A percentile compares a stretch with the other conserved stretches of the same genome.
Conservation (phyloP, 176 grass and related monocot genomes). For the Oryza longistaminata region DNA sequence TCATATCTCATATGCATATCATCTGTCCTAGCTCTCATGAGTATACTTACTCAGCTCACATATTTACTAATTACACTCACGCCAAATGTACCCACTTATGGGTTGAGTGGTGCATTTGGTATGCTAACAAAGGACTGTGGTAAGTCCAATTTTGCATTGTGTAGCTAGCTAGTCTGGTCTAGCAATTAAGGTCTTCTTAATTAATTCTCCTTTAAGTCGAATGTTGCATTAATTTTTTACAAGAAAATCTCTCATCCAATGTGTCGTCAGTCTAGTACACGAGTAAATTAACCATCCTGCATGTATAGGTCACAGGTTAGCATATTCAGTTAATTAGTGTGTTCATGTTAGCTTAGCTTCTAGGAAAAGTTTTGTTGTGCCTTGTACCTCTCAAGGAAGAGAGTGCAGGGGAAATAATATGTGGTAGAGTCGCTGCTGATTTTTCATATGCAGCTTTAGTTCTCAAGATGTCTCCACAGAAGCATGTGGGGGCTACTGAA, state of each 20-base stretch:
- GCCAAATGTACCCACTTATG: conserved; percentile 16
- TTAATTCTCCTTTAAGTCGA: background rate
- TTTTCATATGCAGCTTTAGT: conserved; percentile 51
- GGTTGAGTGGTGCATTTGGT: conserved; percentile 36
- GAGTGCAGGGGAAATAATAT: conserved; percentile 25
- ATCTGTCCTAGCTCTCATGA: background rate
- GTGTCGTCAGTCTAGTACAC: conserved; percentile 4
- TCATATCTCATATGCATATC: conserved; percentile 26
- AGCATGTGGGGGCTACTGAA: conserved; percentile 12
- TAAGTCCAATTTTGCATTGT: conserved; percentile 37
- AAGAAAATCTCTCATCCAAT: background rate
- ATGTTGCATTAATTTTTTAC: background rate
- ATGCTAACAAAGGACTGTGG: conserved; percentile 24
- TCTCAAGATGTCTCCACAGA: conserved; percentile 16
- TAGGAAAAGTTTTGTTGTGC: conserved; percentile 13
- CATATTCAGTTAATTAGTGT: background rate
- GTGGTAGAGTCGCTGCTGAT: conserved; percentile 39
- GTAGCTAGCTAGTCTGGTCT: background rate
- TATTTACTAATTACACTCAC: conserved; percentile 23
- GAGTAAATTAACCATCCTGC: background rate
- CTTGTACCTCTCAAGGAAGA: conserved; percentile 43
- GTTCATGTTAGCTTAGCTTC: conserved; percentile 7
- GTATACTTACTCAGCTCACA: background rate
- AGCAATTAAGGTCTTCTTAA: background rate
- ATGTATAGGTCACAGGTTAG: conserved; percentile 31